Percentiles rank a stretch among this genome's conserved stretches.
Evolutionary conservation across 208 protist species (phyloP).

Genomic region (Leishmania amazonensis): DNA sequence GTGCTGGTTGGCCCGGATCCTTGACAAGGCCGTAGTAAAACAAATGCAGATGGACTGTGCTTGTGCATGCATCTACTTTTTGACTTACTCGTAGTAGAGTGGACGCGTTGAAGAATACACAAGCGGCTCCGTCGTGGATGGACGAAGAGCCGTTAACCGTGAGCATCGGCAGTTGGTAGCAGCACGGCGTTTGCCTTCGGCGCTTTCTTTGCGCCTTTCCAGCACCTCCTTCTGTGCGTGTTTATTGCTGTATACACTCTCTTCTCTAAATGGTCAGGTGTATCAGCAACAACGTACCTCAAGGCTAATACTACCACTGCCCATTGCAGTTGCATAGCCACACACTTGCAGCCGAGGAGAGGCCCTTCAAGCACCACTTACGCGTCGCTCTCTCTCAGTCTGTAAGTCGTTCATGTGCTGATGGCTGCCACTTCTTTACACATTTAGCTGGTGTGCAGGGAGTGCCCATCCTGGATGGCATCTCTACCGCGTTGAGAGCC

Average conservation of each 20-base stretch:
- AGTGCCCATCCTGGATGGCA: background rate
- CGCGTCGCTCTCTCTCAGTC: background rate
- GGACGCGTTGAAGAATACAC: background rate
- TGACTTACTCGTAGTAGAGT: background rate
- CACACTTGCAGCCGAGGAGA: background rate
- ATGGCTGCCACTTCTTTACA: background rate
- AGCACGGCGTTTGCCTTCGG: background rate
- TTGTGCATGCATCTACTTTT: background rate
- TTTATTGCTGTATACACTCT: background rate
- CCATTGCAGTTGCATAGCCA: background rate
- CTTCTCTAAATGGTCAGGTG: background rate
- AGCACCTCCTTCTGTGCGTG: background rate
- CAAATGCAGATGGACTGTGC: background rate
- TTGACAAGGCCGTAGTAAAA: background rate
- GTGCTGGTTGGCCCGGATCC: background rate
- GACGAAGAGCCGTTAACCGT: background rate
- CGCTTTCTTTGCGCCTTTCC: background rate
- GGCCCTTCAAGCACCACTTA: background rate
- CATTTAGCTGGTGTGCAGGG: background rate
- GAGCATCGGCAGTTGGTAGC: background rate
- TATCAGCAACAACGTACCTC: background rate
- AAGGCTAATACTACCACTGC: background rate
- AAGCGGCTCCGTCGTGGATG: background rate
- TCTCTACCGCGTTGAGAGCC: background rate
- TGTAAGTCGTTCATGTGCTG: background rate